These are phyloP conservation scores for Bocquillonia castaneifolia DNA, from an alignment of 441 rosid species.

Conservation along the genomic window DNA sequence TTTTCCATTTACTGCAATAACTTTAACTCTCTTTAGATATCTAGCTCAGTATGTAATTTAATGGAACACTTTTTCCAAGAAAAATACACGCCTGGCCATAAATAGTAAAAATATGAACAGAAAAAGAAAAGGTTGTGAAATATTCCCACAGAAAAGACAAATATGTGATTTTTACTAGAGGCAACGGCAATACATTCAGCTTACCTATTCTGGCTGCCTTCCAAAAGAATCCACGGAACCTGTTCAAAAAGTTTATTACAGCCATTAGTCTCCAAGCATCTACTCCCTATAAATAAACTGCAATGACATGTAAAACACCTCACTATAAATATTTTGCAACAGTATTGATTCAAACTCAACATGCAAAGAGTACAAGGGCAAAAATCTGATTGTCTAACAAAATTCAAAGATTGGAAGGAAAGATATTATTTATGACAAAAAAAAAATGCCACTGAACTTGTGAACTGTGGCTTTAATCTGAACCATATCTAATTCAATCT, in stretches of 20 bases:
- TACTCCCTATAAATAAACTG: not conserved
- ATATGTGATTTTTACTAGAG: not conserved
- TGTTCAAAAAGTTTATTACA: constrained; percentile 27
- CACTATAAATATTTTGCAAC: not conserved
- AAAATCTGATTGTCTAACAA: not conserved
- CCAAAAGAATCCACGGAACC: constrained; percentile 94
- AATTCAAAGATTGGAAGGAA: not conserved
- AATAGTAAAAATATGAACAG: not conserved
- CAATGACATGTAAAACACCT: not conserved
- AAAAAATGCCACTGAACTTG: not conserved
- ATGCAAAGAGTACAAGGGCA: not conserved
- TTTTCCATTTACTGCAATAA: not conserved
- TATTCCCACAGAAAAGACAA: no score
- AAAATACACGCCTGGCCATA: not conserved
- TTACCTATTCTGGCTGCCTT: constrained; percentile 96
- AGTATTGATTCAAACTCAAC: not conserved
- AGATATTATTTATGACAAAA: not conserved
- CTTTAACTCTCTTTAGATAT: not conserved
- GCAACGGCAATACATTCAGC: constrained; percentile 1
- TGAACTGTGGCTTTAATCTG: not conserved
- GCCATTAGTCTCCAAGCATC: constrained; percentile 11
- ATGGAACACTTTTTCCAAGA: not conserved
- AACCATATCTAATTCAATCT: no score
- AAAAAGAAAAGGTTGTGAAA: no score
- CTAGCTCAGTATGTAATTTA: not conserved